Base-by-base conservation (phyloP, 768 basidiomycete genomes). In the Lactifluus echinatus region DNA sequence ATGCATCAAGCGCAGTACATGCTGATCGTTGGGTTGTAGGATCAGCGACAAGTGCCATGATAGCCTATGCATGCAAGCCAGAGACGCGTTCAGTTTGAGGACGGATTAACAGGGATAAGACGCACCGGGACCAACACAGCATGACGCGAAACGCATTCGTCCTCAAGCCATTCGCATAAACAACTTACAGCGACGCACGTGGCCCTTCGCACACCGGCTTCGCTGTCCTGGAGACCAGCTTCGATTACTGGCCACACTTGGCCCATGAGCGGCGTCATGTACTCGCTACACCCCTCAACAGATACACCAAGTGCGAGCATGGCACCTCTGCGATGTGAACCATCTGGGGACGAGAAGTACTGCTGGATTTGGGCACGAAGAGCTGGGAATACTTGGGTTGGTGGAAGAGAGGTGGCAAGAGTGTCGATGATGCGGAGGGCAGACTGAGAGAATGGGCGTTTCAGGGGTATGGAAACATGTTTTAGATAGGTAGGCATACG, bases 281-380 rank as follows among this genome's bases (percentile, higher is more conserved):
- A 98, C 75, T 98, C 94, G 73, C 88, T 91, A 76, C 95, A 97
- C 17, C 96, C 96, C 70, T 99, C 96, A 56, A 98, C 93, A 44
- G 85, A 83, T 49, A 98, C 91, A 62, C 96, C 96, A 49, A 99
- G 83, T 1, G 94, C 89, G 66, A 95, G 90, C 75, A 98, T 86
- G 8, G 93, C 95, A 47, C 90, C 89, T 52, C 95, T 93, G 31
- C 96, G 86, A 66, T 83, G 75, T 51, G 79, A 75, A 0, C 92
- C 79, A 63, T 97, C 85, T 7, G 82, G 71, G 2, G 92, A 93
- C 7, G 78, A 75, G 73, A 93, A 89, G 73, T 94, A 97, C 55
- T 87, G 79, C 60, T 85, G 79, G 54, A 98, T 89, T 64, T 94
- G 81, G 36, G 69, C 72, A 59, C 87, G 89, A 36, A 99, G 84